Percentiles rank a stretch among this genome's conserved stretches.
Evolutionary conservation across 2,329 filamentous ascomycete genomes (phyloP).

Genomic region (Xylaria sp.): DNA sequence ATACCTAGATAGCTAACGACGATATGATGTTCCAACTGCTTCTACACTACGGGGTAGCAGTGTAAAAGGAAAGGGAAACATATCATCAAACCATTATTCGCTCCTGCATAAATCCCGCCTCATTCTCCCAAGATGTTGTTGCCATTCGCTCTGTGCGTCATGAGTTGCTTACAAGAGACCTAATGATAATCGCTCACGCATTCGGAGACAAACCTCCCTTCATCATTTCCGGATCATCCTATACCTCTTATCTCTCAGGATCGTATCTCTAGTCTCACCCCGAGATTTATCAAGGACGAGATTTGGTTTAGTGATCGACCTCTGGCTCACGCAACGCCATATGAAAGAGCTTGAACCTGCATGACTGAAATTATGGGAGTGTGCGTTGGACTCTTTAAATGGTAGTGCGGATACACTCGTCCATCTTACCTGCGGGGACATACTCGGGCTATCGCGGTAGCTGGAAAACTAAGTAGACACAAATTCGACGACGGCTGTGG

Average conservation of each 20-base stretch:
- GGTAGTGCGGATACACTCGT: not conserved
- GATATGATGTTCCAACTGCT: not conserved
- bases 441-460: not conserved
- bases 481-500: not conserved
- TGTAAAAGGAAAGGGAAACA: not conserved
- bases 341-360: not conserved
- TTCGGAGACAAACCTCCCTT: not conserved
- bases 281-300: not conserved
- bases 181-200: not conserved
- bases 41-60: not conserved
- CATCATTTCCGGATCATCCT: not conserved
- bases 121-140: not conserved
- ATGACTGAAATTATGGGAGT: not conserved
- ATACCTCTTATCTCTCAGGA: not conserved
- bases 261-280: not conserved
- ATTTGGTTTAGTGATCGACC: not conserved
- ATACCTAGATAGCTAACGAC: not conserved
- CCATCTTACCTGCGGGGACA: not conserved
- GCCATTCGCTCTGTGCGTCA: not conserved
- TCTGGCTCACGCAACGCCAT: not conserved
- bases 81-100: not conserved
- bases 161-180: not conserved
- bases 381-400: not conserved
- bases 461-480: not conserved
- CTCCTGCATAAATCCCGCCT: not conserved